These are phyloP conservation scores for Annona squamosa DNA, from an alignment of 164 flowering plant genomes.

Conservation along the genomic window DNA sequence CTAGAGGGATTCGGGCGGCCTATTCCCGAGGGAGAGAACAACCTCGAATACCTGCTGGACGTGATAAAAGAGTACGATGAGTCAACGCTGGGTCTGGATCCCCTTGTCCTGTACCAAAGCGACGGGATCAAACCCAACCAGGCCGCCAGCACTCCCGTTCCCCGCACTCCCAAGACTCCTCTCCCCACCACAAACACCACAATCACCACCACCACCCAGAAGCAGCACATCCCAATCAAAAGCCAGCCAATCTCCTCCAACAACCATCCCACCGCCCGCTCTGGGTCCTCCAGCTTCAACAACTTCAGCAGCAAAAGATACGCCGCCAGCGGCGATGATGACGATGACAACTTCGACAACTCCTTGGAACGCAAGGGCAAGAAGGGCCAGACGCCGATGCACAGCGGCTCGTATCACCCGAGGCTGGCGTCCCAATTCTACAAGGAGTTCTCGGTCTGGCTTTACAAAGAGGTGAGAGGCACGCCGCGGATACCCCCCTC, in stretches of 20 bases:
- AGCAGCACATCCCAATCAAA: constrained; percentile 34
- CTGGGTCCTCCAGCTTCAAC: constrained; percentile 10
- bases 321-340: constrained; percentile 28
- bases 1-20: constrained; percentile 65
- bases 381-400: constrained; percentile 34
- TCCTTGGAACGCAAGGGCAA: constrained; percentile 39
- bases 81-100: constrained; percentile 61
- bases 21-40: constrained; percentile 65
- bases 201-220: constrained; percentile 25
- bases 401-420: constrained; percentile 34
- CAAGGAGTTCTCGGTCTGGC: constrained; percentile 64
- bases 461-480: constrained; percentile 60
- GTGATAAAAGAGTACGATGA: constrained; percentile 78
- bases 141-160: constrained; percentile 46
- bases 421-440: constrained; percentile 71
- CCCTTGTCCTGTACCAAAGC: constrained; percentile 50
- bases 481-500: constrained; percentile 61
- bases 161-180: constrained; percentile 25
- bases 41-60: constrained; percentile 63
- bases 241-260: constrained; percentile 11
- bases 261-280: constrained; percentile 21
- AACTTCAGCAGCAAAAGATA: background rate
- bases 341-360: constrained; percentile 49
- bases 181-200: constrained; percentile 11
- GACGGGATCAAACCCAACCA: constrained; percentile 57